phyloP scores from a whole-genome alignment of 2,329 filamentous ascomycete species.

The Magnaporthales sp. region DNA sequence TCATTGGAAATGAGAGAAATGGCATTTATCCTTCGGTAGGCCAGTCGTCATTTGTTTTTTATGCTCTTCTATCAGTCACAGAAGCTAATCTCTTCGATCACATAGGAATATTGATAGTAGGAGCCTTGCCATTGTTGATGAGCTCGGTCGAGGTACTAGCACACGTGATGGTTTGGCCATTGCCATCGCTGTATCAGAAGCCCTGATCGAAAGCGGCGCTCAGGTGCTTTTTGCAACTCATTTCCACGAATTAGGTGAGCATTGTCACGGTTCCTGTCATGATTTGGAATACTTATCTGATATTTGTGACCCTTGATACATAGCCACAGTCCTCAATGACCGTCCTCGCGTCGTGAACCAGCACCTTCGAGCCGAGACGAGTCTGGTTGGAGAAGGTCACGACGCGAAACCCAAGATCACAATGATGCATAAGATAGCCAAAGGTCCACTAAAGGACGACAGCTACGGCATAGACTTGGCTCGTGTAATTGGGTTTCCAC shows the following conservation, averaged over 20 bases:
- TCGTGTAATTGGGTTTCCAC: conserved; percentile 63
- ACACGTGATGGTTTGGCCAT: conserved; percentile 83
- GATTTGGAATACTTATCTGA: not conserved
- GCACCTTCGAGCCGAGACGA: conserved; percentile 66
- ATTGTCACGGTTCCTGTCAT: not conserved
- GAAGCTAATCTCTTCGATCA: conserved; percentile 1
- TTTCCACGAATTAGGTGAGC: conserved; percentile 63
- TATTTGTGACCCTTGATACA: not conserved
- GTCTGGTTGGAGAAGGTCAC: conserved; percentile 13
- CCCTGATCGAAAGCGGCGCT: conserved; percentile 68
- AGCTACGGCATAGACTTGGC: conserved; percentile 84
- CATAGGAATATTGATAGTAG: conserved; percentile 62
- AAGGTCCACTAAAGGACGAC: conserved; percentile 60
- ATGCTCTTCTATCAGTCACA: not conserved
- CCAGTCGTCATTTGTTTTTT: not conserved
- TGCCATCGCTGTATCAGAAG: conserved; percentile 82
- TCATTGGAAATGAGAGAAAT: conserved; percentile 94
- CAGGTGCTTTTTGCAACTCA: conserved; percentile 92
- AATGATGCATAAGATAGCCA: conserved; percentile 79
- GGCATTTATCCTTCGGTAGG: conserved; percentile 71
- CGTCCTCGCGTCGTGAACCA: conserved; percentile 74
- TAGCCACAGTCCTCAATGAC: conserved; percentile 63
- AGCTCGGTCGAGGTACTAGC: conserved; percentile 85
- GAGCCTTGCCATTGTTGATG: conserved; percentile 80
- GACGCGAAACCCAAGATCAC: conserved; percentile 54